Conservation (phyloP, 306 rosid species). For the Calophaca sinica region DNA sequence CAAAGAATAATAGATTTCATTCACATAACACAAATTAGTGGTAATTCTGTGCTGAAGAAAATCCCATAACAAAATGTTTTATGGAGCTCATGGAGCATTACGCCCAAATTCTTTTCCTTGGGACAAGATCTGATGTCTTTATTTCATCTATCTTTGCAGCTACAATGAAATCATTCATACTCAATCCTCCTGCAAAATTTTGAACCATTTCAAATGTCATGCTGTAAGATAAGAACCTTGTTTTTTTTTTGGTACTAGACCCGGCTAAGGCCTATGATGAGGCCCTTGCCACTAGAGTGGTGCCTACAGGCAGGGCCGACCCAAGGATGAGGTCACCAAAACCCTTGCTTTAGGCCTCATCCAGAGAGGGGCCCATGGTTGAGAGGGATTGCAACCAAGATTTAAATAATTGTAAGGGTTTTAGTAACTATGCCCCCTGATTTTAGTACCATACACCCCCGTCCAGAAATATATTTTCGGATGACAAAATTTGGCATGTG, state of each 20-base stretch:
- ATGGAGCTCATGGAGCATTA: constrained; percentile 43
- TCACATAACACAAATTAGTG: constrained; percentile 35
- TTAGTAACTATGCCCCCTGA: too few relatives aligned
- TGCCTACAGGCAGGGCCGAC: background rate
- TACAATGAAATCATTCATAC: constrained; percentile 87
- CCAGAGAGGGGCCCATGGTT: too few relatives aligned
- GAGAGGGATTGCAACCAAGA: too few relatives aligned
- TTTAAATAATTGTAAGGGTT: too few relatives aligned
- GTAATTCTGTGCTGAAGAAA: constrained; percentile 19
- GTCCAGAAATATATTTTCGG: too few relatives aligned
- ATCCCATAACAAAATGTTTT: constrained; percentile 18
- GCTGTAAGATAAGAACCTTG: background rate
- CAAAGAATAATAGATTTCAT: constrained; percentile 27
- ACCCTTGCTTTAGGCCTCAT: too few relatives aligned
- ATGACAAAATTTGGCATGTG: too few relatives aligned
- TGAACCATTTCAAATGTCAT: constrained; percentile 37
- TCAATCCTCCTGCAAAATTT: constrained; percentile 87
- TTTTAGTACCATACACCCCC: too few relatives aligned
- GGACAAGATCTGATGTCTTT: constrained; percentile 81
- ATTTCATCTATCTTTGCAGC: constrained; percentile 87
- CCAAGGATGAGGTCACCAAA: too few relatives aligned
- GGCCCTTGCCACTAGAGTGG: background rate
- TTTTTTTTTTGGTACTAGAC: background rate
- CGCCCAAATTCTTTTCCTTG: constrained; percentile 92
- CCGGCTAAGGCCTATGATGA: background rate